Conservation (phyloP, 257 asterid species). For the Apocynum venetum region DNA sequence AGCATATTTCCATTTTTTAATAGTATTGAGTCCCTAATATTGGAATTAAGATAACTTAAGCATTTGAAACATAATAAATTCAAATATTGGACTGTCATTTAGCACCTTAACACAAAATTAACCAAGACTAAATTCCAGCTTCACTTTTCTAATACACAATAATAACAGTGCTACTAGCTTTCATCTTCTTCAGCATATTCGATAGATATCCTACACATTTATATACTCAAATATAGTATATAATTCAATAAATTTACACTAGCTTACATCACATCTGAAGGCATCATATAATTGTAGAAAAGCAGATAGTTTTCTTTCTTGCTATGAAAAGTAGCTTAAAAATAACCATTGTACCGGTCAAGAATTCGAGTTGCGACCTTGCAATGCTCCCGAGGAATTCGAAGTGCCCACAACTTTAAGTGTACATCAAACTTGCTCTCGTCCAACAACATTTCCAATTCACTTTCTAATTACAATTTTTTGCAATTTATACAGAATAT, state of each 20-base stretch:
- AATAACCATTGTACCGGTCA: slow-evolving; percentile 45
- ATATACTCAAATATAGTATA: neutral
- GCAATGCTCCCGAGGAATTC: slow-evolving; percentile 77
- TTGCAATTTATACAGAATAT: neutral
- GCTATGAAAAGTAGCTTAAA: neutral
- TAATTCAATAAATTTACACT: neutral
- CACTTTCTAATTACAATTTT: neutral
- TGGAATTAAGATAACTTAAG: neutral
- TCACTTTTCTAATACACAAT: neutral
- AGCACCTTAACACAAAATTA: neutral
- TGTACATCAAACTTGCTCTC: slow-evolving; percentile 55
- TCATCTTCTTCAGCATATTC: neutral
- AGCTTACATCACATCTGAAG: neutral
- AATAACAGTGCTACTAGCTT: neutral
- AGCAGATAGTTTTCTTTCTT: neutral
- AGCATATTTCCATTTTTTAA: neutral
- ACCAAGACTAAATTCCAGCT: neutral
- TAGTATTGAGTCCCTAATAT: neutral
- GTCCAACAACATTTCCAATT: slow-evolving; percentile 40
- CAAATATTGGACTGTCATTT: neutral
- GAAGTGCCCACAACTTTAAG: slow-evolving; percentile 67
- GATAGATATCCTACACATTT: neutral
- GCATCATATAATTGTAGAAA: neutral
- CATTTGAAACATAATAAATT: neutral
- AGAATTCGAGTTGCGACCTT: slow-evolving; percentile 68